Conservation (phyloP, 306 rosid genomes). For the Vachellia collinsii region DNA sequence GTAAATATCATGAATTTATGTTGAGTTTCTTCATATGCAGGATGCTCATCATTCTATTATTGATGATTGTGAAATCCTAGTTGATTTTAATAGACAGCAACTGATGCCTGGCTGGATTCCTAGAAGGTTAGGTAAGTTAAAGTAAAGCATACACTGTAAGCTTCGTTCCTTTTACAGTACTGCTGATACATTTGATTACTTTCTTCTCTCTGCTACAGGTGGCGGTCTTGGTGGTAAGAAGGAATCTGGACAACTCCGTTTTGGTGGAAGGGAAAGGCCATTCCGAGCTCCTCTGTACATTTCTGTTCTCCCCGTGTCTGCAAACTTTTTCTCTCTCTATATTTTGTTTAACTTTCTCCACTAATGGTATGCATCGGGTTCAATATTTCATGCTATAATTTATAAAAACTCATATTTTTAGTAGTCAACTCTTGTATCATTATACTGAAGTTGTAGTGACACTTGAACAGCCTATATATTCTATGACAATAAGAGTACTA, state of each 20-base stretch:
- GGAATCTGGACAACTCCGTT: constrained; percentile 98
- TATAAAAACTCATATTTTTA: not conserved
- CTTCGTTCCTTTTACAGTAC: not conserved
- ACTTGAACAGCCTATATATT: not conserved
- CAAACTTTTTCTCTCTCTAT: constrained; percentile 8
- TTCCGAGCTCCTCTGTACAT: constrained; percentile 88
- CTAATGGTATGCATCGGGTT: not conserved
- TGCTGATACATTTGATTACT: constrained; percentile 28
- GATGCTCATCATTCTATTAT: constrained; percentile 83
- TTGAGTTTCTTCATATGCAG: constrained; percentile 47
- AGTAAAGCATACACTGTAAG: constrained; percentile 31
- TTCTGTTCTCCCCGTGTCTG: constrained; percentile 28
- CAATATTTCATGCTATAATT: not conserved
- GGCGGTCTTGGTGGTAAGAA: constrained; percentile 96
- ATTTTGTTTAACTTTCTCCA: not conserved
- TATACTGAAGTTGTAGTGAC: not conserved
- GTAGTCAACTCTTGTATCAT: too few relatives aligned
- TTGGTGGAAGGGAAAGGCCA: constrained; percentile 96
- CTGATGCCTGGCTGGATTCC: constrained; percentile 98
- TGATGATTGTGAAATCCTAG: constrained; percentile 80
- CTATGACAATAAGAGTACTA: too few relatives aligned
- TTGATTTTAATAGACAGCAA: constrained; percentile 85
- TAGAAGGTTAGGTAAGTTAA: constrained; percentile 83
- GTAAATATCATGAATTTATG: constrained; percentile 6
- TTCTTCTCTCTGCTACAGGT: constrained; percentile 48